Percentiles rank a stretch among this genome's conserved stretches.
Conservation (phyloP, 73 alveolate genomes). For the Paramecium biaurelia region DNA sequence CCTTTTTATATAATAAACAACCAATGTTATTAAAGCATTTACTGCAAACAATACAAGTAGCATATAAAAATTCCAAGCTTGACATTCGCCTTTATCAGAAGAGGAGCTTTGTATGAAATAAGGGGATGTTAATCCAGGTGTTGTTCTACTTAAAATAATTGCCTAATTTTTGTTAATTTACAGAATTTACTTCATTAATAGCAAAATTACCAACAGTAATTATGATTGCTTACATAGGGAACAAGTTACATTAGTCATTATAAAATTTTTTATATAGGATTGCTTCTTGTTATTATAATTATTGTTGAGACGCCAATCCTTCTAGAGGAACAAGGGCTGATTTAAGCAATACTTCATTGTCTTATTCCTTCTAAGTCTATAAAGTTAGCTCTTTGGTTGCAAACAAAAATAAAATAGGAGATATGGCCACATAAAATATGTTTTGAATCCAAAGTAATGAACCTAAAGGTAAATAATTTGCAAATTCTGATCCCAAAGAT, state of each 20-base stretch:
- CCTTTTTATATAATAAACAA: background rate
- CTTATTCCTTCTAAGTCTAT: background rate
- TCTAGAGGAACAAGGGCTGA: background rate
- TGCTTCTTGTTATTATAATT: background rate
- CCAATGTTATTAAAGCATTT: background rate
- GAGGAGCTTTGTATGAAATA: too few relatives aligned
- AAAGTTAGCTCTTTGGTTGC: background rate
- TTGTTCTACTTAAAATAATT: background rate
- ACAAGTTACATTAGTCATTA: background rate
- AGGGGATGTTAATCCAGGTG: background rate
- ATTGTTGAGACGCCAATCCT: background rate
- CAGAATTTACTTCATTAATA: background rate
- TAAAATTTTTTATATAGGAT: background rate
- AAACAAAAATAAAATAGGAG: background rate
- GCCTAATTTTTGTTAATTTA: background rate
- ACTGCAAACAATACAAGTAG: background rate
- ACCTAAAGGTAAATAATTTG: background rate
- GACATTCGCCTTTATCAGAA: background rate
- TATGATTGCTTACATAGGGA: background rate
- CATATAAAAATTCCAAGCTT: slow-evolving; percentile 10
- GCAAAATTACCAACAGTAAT: slow-evolving; percentile 9
- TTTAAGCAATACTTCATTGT: background rate
- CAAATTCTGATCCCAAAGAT: background rate
- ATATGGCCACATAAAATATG: background rate
- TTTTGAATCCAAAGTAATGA: background rate